Conservation (phyloP, 2,329 filamentous ascomycete genomes). For the Epichloe bromicola region DNA sequence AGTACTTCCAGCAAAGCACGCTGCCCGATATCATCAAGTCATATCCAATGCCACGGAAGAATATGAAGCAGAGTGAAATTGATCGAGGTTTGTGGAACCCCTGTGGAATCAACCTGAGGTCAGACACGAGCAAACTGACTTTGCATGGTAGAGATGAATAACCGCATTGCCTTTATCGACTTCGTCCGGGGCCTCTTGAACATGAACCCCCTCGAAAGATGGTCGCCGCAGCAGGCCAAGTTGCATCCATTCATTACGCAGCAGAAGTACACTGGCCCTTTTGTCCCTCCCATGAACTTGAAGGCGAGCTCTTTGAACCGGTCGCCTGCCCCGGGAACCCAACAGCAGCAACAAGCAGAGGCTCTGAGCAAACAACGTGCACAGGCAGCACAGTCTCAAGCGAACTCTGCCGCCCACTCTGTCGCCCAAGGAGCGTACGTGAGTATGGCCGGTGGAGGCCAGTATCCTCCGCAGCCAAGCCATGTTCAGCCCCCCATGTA, state of each 20-base stretch:
- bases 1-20: constrained; percentile 92
- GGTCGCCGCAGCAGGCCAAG: constrained; percentile 96
- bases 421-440: constrained; percentile 55
- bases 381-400: constrained; percentile 55
- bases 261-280: constrained; percentile 90
- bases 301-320: constrained; percentile 76
- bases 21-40: constrained; percentile 94
- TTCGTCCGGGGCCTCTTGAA: constrained; percentile 88
- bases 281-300: constrained; percentile 93
- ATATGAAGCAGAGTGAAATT: constrained; percentile 96
- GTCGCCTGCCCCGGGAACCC: constrained; percentile 82
- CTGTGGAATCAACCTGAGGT: not conserved
- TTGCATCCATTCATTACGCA: constrained; percentile 97
- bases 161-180: constrained; percentile 92
- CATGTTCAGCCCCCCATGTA: constrained; percentile 59
- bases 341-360: constrained; percentile 92
- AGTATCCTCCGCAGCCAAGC: constrained; percentile 31
- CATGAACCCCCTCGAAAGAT: constrained; percentile 90
- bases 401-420: constrained; percentile 53
- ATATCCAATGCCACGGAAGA: constrained; percentile 96
- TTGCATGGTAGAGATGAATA: constrained; percentile 74
- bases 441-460: constrained; percentile 29
- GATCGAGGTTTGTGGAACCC: constrained; percentile 57
- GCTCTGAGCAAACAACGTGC: constrained; percentile 86
- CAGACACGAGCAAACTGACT: not conserved